A percentile compares a stretch with the other conserved stretches of the same genome.
These are phyloP conservation scores for Rutstroemia sp. DNA, from an alignment of 2,329 filamentous ascomycete genomes.

Conservation along the genomic window DNA sequence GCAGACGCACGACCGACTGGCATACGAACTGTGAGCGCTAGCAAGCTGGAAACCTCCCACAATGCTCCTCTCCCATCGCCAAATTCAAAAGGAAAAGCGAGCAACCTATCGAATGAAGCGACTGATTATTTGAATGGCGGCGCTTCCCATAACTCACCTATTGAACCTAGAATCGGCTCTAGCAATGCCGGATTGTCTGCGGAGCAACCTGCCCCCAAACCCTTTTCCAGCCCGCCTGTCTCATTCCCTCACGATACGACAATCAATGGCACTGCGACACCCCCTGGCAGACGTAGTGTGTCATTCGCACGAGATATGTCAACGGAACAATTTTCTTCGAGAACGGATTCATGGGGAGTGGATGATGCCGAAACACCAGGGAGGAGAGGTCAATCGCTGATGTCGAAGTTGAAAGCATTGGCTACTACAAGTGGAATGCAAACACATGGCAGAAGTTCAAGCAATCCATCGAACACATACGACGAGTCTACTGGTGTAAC, in stretches of 20 bases:
- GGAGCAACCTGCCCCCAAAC: constrained; percentile 1
- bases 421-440: constrained; percentile 43
- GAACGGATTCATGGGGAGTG: constrained; percentile 50
- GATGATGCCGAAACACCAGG: constrained; percentile 54
- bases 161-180: background rate
- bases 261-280: constrained; percentile 24
- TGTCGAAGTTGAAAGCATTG: constrained; percentile 72
- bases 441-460: constrained; percentile 38
- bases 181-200: background rate
- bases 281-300: constrained; percentile 54
- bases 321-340: constrained; percentile 44
- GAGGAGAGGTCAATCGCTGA: constrained; percentile 59
- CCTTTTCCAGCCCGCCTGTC: constrained; percentile 12
- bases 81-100: constrained; percentile 13
- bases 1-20: constrained; percentile 21
- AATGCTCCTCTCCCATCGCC: constrained; percentile 12
- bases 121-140: constrained; percentile 29
- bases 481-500: constrained; percentile 34
- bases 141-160: constrained; percentile 19
- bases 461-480: constrained; percentile 25
- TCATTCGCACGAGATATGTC: constrained; percentile 58
- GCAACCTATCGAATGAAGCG: constrained; percentile 18
- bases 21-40: constrained; percentile 22
- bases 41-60: constrained; percentile 10
- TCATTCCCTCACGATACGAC: constrained; percentile 5